Conservation (phyloP, 495 filamentous ascomycete genomes). For the Tuber umbilicatum region DNA sequence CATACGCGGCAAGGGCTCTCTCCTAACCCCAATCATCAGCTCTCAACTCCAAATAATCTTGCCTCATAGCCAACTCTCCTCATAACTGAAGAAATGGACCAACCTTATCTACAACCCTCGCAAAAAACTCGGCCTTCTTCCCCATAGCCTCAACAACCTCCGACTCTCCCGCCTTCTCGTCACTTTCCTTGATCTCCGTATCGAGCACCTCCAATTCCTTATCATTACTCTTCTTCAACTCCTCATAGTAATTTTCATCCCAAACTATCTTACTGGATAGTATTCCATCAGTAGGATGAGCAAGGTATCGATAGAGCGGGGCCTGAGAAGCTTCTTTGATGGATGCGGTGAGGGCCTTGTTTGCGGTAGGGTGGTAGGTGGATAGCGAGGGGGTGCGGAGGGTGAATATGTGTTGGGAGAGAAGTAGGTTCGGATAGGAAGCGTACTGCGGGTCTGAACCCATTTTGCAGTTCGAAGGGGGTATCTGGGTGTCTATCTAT, state of each 20-base stretch:
- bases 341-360: constrained; percentile 83
- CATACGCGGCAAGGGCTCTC: constrained; percentile 82
- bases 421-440: constrained; percentile 82
- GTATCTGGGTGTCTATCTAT: neutral
- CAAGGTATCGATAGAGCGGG: constrained; percentile 88
- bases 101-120: constrained; percentile 92
- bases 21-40: constrained; percentile 54
- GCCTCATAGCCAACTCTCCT: neutral
- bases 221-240: constrained; percentile 78
- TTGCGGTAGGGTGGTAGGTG: constrained; percentile 59
- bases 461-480: constrained; percentile 54
- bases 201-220: constrained; percentile 83
- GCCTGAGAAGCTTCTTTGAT: constrained; percentile 94
- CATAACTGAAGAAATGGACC: constrained; percentile 25
- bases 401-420: constrained; percentile 96
- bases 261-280: constrained; percentile 57
- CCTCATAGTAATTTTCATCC: constrained; percentile 84
- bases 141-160: constrained; percentile 87
- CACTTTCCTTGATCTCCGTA: constrained; percentile 91
- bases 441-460: constrained; percentile 95
- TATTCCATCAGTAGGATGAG: constrained; percentile 87
- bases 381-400: constrained; percentile 81
- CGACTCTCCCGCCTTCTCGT: constrained; percentile 90
- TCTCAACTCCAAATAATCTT: neutral
- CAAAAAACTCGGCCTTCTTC: constrained; percentile 93